These are phyloP conservation scores for Strigomonas galati DNA, from an alignment of 208 protist genomes.

Conservation along the genomic window DNA sequence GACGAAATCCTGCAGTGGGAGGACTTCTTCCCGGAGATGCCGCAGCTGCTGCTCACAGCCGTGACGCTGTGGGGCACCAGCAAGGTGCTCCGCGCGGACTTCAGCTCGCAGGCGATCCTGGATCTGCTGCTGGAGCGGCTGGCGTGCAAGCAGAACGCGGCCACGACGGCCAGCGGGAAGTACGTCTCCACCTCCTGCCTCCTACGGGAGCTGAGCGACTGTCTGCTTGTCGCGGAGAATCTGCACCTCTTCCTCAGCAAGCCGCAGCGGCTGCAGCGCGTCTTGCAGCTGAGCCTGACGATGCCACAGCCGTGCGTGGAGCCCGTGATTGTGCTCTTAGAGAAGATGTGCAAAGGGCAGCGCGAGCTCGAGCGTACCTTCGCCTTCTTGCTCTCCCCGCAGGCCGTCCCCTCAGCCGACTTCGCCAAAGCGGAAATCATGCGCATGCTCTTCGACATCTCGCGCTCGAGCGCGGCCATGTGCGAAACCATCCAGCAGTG, in stretches of 20 bases:
- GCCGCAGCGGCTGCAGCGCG: conserved; percentile 45
- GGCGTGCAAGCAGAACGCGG: conserved; percentile 8
- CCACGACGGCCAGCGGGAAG: background rate
- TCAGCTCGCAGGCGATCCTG: conserved; percentile 62
- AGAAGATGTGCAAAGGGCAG: conserved; percentile 79
- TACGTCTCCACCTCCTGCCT: conserved; percentile 20
- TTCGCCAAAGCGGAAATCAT: conserved; percentile 70
- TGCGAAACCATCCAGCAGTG: conserved; percentile 58
- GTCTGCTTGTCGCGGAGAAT: conserved; percentile 61
- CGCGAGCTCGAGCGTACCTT: conserved; percentile 62
- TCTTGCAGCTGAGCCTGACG: conserved; percentile 47
- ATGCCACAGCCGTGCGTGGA: conserved; percentile 75
- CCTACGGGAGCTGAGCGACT: conserved; percentile 83
- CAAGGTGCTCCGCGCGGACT: conserved; percentile 55
- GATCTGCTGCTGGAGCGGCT: conserved; percentile 66
- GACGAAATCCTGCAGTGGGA: conserved; percentile 54
- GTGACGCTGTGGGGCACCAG: conserved; percentile 50
- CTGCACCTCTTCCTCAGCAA: conserved; percentile 50
- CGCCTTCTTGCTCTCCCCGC: conserved; percentile 49
- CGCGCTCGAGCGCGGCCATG: conserved; percentile 58
- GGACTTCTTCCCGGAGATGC: conserved; percentile 48
- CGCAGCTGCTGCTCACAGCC: conserved; percentile 50
- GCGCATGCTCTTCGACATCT: conserved; percentile 88
- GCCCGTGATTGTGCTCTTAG: conserved; percentile 69
- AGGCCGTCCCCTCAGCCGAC: conserved; percentile 24